These are phyloP conservation scores for Penicillium paradoxum DNA, from an alignment of 495 filamentous ascomycete genomes.

Conservation along the genomic window DNA sequence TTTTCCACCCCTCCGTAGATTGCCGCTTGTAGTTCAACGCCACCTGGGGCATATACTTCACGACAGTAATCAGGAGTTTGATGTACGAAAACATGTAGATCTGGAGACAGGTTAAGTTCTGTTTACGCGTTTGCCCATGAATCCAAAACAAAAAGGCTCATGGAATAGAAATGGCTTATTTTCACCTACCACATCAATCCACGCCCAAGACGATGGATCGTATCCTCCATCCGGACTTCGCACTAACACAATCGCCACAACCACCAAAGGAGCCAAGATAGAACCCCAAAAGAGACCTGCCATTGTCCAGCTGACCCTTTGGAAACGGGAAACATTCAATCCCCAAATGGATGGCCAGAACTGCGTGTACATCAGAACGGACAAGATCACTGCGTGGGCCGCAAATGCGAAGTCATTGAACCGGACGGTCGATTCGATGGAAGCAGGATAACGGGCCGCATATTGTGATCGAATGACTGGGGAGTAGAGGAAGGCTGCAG, in stretches of 20 bases:
- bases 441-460: slow-evolving; percentile 67
- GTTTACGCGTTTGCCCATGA: neutral
- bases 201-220: slow-evolving; percentile 56
- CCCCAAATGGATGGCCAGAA: slow-evolving; percentile 71
- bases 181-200: slow-evolving; percentile 72
- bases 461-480: slow-evolving; percentile 75
- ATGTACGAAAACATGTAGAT: slow-evolving; percentile 78
- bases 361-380: slow-evolving; percentile 62
- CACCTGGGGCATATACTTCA: slow-evolving; percentile 91
- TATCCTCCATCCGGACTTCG: slow-evolving; percentile 49
- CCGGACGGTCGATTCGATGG: slow-evolving; percentile 73
- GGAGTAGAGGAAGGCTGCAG: slow-evolving; percentile 68
- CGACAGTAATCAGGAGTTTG: slow-evolving; percentile 80
- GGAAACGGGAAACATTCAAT: slow-evolving; percentile 52
- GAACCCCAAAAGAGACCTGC: slow-evolving; percentile 63
- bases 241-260: slow-evolving; percentile 50
- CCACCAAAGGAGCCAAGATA: slow-evolving; percentile 50
- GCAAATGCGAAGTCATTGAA: slow-evolving; percentile 90
- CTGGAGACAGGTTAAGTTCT: slow-evolving; percentile 30
- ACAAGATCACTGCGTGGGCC: slow-evolving; percentile 67
- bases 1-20: slow-evolving; percentile 85
- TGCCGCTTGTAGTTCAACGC: slow-evolving; percentile 73
- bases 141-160: neutral
- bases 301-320: slow-evolving; percentile 60
- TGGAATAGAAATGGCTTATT: neutral